Base-by-base conservation (phyloP, 2,329 filamentous ascomycete genomes). In the Cercospora citrullina region DNA sequence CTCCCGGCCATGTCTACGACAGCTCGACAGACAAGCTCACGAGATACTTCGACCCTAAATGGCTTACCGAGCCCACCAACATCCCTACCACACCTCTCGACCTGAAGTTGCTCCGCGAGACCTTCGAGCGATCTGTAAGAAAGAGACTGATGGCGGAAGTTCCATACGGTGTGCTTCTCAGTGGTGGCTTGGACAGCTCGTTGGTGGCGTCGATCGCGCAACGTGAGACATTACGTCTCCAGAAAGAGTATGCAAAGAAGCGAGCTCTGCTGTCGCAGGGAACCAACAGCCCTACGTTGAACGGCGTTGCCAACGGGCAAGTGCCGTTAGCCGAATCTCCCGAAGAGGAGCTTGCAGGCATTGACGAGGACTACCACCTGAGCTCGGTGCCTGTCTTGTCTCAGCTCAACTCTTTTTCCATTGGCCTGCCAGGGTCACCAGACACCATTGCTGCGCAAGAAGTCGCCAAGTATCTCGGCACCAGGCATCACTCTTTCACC, bases 111-210 rank as follows among this genome's bases (percentile, higher is more conserved):
- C 86, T 99, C 74, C 89, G 95, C 73, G 87, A 90, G 78, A 89
- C 90, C 1, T 86, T 99, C 69, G 95, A 98, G 85, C 91, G 89
- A 81, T 89, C 95, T 10, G 95, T 99, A 66, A 89, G 94, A 77
- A 99, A 99, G 85, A 90, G 95, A 73, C 86, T 99, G 79, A 99
- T 99, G 95, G 95, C 95, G 23, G 95, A 99, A 82, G 95, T 99
- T 39, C 95, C 95, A 16, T 99, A 97, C 79, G 95, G 95, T 81
- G 95, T 99, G 23, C 84, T 99, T 68, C 86, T 99, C 60, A 99
- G 95, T 63, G 95, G 95, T 77, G 95, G 95, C 75, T 86, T 99
- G 62, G 95, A 99, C 81, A 99, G 95, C 58, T 97, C 93, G 80
- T 83, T 99, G 45, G 68, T 67, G n/a, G 64, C 68, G 16, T 67